A percentile compares a stretch with the other conserved stretches of the same genome.
Evolutionary conservation across 352 stramenopile genomes (phyloP).

Genomic region (Pythium diclinum): DNA sequence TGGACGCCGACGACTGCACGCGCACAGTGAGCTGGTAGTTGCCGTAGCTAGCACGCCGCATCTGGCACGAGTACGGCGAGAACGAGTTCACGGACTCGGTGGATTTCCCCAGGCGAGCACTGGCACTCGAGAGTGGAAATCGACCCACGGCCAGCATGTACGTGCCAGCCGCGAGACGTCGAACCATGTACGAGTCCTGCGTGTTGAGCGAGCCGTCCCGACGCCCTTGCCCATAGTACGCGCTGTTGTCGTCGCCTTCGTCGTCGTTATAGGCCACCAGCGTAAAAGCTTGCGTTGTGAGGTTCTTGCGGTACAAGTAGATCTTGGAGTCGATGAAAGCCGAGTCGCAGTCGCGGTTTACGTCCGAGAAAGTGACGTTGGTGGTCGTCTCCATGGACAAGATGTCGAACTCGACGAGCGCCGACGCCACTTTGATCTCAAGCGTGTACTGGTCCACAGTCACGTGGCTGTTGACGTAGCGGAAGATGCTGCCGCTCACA

Average conservation of each 20-base stretch:
- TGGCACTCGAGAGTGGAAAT: slow-evolving; percentile 45
- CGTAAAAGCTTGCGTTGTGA: slow-evolving; percentile 27
- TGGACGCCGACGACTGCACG: slow-evolving; percentile 35
- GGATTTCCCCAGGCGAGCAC: slow-evolving; percentile 35
- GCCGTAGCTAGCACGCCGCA: slow-evolving; percentile 51
- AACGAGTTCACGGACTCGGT: slow-evolving; percentile 38
- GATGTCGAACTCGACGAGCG: slow-evolving; percentile 62
- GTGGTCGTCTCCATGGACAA: slow-evolving; percentile 59
- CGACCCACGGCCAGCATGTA: slow-evolving; percentile 62
- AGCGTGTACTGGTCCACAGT: slow-evolving; percentile 64
- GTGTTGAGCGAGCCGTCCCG: slow-evolving; percentile 48
- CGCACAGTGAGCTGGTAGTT: slow-evolving; percentile 69
- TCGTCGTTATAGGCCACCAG: slow-evolving; percentile 65
- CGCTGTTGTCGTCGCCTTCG: slow-evolving; percentile 50
- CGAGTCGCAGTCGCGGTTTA: slow-evolving; percentile 72
- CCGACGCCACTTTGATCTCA: slow-evolving; percentile 32
- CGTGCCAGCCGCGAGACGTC: slow-evolving; percentile 33
- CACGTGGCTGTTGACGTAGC: slow-evolving; percentile 37
- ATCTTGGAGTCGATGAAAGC: slow-evolving; percentile 69
- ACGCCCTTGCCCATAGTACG: slow-evolving; percentile 37
- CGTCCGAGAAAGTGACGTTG: slow-evolving; percentile 48
- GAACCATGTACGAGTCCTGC: slow-evolving; percentile 66
- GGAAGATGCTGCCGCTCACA: slow-evolving; percentile 56
- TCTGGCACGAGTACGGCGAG: slow-evolving; percentile 62
- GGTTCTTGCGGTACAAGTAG: slow-evolving; percentile 36